A percentile compares a stretch with the other conserved stretches of the same genome.
These are phyloP conservation scores for Arthroderma uncinatum DNA, from an alignment of 2,329 filamentous ascomycete species.

Conservation along the genomic window DNA sequence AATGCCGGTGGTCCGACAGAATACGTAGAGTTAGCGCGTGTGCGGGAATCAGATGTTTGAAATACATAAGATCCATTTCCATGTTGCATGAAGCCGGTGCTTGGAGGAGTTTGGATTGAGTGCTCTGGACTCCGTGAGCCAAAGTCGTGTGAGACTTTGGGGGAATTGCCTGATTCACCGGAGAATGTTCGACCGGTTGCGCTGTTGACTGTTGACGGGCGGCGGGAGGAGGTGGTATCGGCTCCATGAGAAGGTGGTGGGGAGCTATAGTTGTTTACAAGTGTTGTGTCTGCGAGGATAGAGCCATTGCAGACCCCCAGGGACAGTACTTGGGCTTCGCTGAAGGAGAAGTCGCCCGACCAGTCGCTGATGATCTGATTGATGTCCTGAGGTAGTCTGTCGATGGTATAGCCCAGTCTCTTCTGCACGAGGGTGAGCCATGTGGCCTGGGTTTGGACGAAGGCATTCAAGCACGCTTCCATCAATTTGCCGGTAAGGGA, in stretches of 20 bases:
- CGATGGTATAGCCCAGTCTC: conserved; percentile 59
- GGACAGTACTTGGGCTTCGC: conserved; percentile 58
- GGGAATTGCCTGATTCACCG: conserved; percentile 51
- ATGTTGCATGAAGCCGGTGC: conserved; percentile 5
- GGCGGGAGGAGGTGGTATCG: conserved; percentile 31
- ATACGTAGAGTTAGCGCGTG: conserved; percentile 46
- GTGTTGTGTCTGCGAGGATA: conserved; percentile 46
- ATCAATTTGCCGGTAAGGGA: conserved; percentile 70
- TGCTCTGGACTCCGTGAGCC: conserved; percentile 48
- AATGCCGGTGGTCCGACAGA: conserved; percentile 41
- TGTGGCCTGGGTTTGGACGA: conserved; percentile 68
- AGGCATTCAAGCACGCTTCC: conserved; percentile 68
- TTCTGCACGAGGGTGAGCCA: conserved; percentile 80
- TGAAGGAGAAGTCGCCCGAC: conserved; percentile 63
- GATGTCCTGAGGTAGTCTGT: conserved; percentile 53
- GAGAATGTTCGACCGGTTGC: conserved; percentile 46
- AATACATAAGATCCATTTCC: conserved; percentile 24
- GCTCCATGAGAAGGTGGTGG: conserved; percentile 35
- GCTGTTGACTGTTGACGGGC: conserved; percentile 43
- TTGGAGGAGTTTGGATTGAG: conserved; percentile 47
- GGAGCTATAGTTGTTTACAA: conserved; percentile 50
- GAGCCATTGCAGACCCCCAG: conserved; percentile 70
- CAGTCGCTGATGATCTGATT: conserved; percentile 67
- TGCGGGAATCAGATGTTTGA: conserved; percentile 31
- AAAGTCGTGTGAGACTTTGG: conserved; percentile 56